A percentile compares a stretch with the other conserved stretches of the same genome.
Evolutionary conservation across 2,329 filamentous ascomycete species (phyloP).

Genomic region (Microsporum canis): DNA sequence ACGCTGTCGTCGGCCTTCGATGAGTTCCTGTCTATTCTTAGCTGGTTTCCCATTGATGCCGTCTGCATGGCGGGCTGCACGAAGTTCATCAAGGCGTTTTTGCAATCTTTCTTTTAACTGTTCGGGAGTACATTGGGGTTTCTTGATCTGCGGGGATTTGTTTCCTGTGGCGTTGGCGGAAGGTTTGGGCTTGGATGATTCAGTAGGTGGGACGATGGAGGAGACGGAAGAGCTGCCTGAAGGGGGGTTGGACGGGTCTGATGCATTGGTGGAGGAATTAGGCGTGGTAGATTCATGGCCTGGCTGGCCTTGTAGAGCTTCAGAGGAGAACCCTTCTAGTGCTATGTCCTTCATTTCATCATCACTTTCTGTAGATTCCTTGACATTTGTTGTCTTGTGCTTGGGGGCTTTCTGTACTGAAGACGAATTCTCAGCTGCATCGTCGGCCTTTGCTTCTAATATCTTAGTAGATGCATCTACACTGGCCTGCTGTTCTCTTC

Average conservation of each 20-base stretch:
- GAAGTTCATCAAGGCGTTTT: slow-evolving; percentile 72
- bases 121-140: slow-evolving; percentile 51
- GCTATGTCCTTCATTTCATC: slow-evolving; percentile 30
- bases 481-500: neutral
- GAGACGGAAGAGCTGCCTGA: slow-evolving; percentile 56
- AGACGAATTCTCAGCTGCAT: slow-evolving; percentile 15
- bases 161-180: slow-evolving; percentile 15
- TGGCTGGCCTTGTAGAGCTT: slow-evolving; percentile 21
- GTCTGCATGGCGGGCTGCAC: slow-evolving; percentile 77
- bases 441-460: slow-evolving; percentile 16
- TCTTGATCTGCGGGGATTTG: slow-evolving; percentile 23
- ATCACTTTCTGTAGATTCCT: slow-evolving; percentile 14
- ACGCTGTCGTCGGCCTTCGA: slow-evolving; percentile 79
- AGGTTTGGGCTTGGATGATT: slow-evolving; percentile 14
- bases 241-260: slow-evolving; percentile 42
- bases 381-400: slow-evolving; percentile 17
- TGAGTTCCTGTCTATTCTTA: slow-evolving; percentile 77
- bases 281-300: slow-evolving; percentile 33
- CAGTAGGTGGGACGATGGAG: slow-evolving; percentile 44
- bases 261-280: slow-evolving; percentile 35
- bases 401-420: neutral
- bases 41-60: slow-evolving; percentile 70
- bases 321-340: slow-evolving; percentile 41
- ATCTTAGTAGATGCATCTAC: slow-evolving; percentile 13
- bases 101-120: slow-evolving; percentile 67